Conservation (phyloP, 768 basidiomycete genomes). For the Tricholoma sp. region DNA sequence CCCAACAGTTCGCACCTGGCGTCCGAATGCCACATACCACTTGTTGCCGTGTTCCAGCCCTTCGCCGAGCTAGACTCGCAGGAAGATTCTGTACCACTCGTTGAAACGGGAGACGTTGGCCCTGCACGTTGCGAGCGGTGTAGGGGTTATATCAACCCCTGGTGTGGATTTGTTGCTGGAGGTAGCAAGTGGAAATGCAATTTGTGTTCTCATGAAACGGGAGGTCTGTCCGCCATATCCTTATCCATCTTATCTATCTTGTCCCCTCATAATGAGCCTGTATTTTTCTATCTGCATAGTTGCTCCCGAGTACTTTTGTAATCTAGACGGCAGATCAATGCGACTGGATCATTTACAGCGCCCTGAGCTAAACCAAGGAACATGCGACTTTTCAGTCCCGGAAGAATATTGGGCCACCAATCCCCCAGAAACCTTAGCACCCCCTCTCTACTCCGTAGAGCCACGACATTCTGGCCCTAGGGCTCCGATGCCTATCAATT, state of each 20-base stretch:
- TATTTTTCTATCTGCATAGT: conserved; percentile 40
- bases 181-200: conserved; percentile 92
- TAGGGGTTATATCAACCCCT: conserved; percentile 89
- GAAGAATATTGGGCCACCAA: conserved; percentile 83
- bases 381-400: conserved; percentile 83
- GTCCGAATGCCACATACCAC: conserved; percentile 76
- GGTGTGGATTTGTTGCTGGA: conserved; percentile 81
- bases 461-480: conserved; percentile 43
- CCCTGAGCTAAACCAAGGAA: conserved; percentile 86
- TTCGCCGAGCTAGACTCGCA: conserved; percentile 77
- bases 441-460: conserved; percentile 49
- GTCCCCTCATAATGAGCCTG: background rate
- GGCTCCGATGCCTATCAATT: conserved; percentile 61
- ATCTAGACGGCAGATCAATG: conserved; percentile 71
- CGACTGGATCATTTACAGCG: conserved; percentile 77
- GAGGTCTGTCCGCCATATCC: conserved; percentile 50
- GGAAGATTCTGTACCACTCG: conserved; percentile 76
- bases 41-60: conserved; percentile 84
- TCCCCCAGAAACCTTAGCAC: conserved; percentile 47
- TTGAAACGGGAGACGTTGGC: conserved; percentile 65
- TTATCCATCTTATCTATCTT: background rate
- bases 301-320: conserved; percentile 75
- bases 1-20: conserved; percentile 79
- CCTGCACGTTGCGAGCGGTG: conserved; percentile 85
- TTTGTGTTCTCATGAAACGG: conserved; percentile 78